Base-by-base conservation (phyloP, 495 filamentous ascomycete species). In the Podospora australis region DNA sequence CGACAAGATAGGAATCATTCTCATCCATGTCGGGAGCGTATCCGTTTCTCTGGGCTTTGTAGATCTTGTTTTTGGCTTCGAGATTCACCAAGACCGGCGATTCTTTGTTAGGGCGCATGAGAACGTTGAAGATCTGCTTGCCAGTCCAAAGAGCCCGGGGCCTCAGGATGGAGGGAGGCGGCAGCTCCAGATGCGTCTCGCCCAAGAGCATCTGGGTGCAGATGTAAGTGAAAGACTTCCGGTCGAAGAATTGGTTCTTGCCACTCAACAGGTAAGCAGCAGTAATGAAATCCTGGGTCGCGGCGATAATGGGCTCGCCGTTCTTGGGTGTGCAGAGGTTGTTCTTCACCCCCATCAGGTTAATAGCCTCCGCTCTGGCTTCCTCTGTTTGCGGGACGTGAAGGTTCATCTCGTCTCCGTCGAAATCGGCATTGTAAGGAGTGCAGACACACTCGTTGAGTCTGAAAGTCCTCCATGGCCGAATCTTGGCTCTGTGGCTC, bases 391-490 rank as follows among this genome's bases (percentile, higher is more conserved):
- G 92, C 6, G 92, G 94, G 34, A 99, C 94, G 75, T 99, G 92
- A 67, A 99, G 79, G 62, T 99, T 99, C 92, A 99, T 99, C 69
- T 99, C 92, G 67, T 99, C 92, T 54, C 92, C 92, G 62, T 99
- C 92, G 63, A 99, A 99, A 83, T 99, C 92, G 51, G 92, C 92
- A 67, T 99, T 99, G 72, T 99, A 99, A 7, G 92, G 92, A 35
- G 88, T 91, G 63, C 92, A 98, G 6, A 94, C 92, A 78, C 92
- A 97, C 62, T 98, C 92, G 61, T 98, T 98, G 43, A 98, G 75
- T 38, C 92, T 84, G 67, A 98, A 97, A 0, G 92, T 98, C 62
- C 91, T 83, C 80, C 95, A 91, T 5, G 91, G 92, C 41, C 94
- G 83, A 40, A 98, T 80, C 63, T 94, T 96, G 49, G 83, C 92